These are phyloP conservation scores for Russula emetica DNA, from an alignment of 768 basidiomycete species.

Conservation along the genomic window DNA sequence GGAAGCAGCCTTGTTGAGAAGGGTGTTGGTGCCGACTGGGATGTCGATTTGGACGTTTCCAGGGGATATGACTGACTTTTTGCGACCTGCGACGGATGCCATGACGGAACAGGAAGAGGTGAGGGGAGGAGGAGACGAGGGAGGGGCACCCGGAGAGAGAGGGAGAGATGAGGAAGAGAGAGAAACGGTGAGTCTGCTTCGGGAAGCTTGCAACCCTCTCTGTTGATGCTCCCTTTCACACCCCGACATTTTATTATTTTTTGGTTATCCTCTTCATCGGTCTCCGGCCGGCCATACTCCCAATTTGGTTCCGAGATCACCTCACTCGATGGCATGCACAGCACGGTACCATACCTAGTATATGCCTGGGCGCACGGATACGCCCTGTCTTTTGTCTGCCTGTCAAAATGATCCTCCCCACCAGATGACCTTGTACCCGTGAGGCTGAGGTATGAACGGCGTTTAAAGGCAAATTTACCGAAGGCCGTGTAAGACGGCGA, in stretches of 20 bases:
- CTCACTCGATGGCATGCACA: not conserved
- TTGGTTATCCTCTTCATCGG: not conserved
- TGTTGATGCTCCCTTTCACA: constrained; percentile 23
- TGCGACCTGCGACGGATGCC: constrained; percentile 48
- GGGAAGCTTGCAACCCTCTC: constrained; percentile 17
- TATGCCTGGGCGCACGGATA: no score
- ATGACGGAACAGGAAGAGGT: constrained; percentile 33
- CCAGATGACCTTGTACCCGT: not conserved
- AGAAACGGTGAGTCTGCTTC: constrained; percentile 20
- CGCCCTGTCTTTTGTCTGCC: not conserved
- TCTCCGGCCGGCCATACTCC: not conserved
- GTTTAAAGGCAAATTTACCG: constrained; percentile 1
- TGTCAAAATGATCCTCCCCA: not conserved
- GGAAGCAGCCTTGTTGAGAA: constrained; percentile 88
- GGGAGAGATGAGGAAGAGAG: constrained; percentile 22
- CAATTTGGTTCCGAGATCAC: not conserved
- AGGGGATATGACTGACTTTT: constrained; percentile 72
- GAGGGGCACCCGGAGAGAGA: constrained; percentile 9
- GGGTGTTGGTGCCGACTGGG: constrained; percentile 73
- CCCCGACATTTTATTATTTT: constrained; percentile 12
- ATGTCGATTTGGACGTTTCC: constrained; percentile 66
- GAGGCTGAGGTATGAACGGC: not conserved
- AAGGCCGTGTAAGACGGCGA: not conserved
- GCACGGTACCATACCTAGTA: not conserved
- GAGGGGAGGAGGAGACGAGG: constrained; percentile 12